phyloP scores from a whole-genome alignment of 805 yeast species.

The Metschnikowia lunata region DNA sequence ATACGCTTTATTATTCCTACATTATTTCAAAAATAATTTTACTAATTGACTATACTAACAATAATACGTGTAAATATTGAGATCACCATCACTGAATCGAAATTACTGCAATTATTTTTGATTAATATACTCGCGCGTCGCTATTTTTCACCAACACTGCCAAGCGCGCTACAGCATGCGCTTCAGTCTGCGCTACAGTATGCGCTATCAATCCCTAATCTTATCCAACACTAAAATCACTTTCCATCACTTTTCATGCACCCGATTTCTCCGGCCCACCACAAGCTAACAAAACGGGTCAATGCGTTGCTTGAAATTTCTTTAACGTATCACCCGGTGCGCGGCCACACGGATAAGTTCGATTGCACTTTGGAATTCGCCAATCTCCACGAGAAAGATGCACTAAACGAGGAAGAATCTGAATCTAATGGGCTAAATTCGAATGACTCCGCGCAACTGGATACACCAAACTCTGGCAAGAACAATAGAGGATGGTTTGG shows the following conservation, averaged over 20 bases:
- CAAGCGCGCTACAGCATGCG: no score
- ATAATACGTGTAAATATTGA: no score
- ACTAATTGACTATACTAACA: no score
- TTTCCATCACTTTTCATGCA: neutral
- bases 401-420: neutral
- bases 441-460: neutral
- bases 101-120: neutral
- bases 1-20: no score
- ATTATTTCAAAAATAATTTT: no score
- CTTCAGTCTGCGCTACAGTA: no score
- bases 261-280: constrained; percentile 1
- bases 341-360: constrained; percentile 6
- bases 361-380: constrained; percentile 10
- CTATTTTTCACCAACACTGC: no score
- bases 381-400: constrained; percentile 1
- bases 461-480: neutral
- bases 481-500: constrained; percentile 9
- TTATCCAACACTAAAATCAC: neutral
- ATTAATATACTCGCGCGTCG: neutral
- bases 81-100: no score
- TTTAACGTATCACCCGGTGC: constrained; percentile 5
- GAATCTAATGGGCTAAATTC: neutral
- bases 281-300: constrained; percentile 5
- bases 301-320: constrained; percentile 6
- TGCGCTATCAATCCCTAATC: no score